Base-by-base conservation (phyloP, 805 yeast species). In the Kregervanrija delftensis region DNA sequence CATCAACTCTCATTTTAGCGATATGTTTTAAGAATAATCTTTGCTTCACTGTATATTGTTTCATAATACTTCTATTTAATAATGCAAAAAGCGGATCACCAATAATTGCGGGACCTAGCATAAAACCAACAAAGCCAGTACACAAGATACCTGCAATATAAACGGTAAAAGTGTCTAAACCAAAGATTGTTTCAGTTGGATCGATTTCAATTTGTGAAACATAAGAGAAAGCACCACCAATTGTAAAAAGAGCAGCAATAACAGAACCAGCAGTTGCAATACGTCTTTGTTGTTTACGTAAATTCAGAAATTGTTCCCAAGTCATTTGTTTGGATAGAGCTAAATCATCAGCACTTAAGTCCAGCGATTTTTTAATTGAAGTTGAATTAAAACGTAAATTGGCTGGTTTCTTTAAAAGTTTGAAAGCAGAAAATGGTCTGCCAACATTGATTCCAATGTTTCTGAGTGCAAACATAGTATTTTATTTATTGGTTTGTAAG, bases 161-260 rank as follows among this genome's bases (percentile, higher is more conserved):
- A 35, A 87, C 86, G 63, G 86, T 77, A 54, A 86, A 71, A n/a
- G 96, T 88, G 59, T 93, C 98, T 49, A 91, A 72, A 2, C 98
- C 99, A 65, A 85, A 76, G 41, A 91, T 74, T 35, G 95, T 88
- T 35, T 87, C 86, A 37, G 95, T 88, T 33, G 91, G 85, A 61
- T 91, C 97, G 49, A 93, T 79, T 59, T 87, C 93, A 53, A 85
- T 69, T 54, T 85, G 83, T 30, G 96, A 81, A 42, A 90, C 70
- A 60, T 80, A 82, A 1, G 77, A 77, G 79, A 90, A 86, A 2
- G 97, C 82, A 5, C 73, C 58, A 11, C 73, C 68, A 16, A 86
- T 77, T 2, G 95, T 88, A 8, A 73, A 55, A 9, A 85, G 43
- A 0, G 90, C 84, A 3, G 95, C 79, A 43, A 81, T 59, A 3